Conservation (phyloP, 441 rosid species). For the Mallotus japonicus region DNA sequence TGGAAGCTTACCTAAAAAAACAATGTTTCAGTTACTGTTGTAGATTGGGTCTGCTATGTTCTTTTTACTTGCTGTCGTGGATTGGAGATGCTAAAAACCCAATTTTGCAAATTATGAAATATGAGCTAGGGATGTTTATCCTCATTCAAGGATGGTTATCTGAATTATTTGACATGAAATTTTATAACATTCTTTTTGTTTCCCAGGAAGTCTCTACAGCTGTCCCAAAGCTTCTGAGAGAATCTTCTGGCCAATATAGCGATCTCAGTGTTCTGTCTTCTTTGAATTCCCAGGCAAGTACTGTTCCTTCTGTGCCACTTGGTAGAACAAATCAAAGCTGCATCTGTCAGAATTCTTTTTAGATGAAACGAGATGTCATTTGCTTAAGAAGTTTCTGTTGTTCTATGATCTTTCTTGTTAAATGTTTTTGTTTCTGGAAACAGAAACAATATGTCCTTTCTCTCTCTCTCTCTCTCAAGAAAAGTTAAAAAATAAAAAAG, state of each 20-base stretch:
- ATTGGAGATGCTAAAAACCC: not conserved
- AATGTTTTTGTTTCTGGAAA: not conserved
- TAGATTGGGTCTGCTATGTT: not conserved
- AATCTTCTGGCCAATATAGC: conserved; percentile 80
- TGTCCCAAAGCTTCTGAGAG: conserved; percentile 75
- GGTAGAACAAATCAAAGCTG: conserved; percentile 9
- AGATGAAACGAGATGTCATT: not conserved
- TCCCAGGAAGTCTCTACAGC: conserved; percentile 78
- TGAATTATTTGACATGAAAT: conserved; percentile 1
- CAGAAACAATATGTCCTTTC: not conserved
- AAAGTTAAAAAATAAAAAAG: not conserved
- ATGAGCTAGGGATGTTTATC: not conserved
- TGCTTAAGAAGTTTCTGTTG: not conserved
- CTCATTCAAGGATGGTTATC: conserved; percentile 2
- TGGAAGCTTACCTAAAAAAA: not conserved
- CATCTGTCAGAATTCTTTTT: conserved; percentile 8
- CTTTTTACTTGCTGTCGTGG: not conserved
- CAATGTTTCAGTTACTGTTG: not conserved
- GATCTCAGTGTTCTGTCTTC: conserved; percentile 92
- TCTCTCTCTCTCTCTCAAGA: not conserved
- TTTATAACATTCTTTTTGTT: conserved; percentile 17
- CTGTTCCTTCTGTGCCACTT: conserved; percentile 6
- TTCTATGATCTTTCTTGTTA: not conserved
- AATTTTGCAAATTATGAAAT: not conserved
- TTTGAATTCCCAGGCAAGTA: conserved; percentile 90